These are phyloP conservation scores for Friedmanniomyces simplex DNA, from an alignment of 495 filamentous ascomycete genomes.

Conservation along the genomic window DNA sequence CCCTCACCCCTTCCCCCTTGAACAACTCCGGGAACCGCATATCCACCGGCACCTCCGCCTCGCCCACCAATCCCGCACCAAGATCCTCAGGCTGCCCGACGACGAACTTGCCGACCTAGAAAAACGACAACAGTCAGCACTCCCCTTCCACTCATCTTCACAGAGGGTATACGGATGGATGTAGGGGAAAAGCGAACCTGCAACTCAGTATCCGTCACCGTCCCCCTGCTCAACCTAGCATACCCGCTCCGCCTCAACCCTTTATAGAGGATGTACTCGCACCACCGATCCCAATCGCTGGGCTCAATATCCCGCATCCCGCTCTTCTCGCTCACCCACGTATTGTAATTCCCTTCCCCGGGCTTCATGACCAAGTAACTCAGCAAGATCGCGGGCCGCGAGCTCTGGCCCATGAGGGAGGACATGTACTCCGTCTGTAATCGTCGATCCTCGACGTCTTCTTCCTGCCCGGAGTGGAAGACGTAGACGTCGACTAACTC, in stretches of 20 bases:
- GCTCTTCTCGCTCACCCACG: slow-evolving; percentile 74
- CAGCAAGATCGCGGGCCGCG: slow-evolving; percentile 73
- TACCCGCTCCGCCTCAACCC: slow-evolving; percentile 78
- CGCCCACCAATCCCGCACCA: slow-evolving; percentile 49
- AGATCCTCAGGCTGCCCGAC: slow-evolving; percentile 56
- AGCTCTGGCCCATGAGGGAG: slow-evolving; percentile 72
- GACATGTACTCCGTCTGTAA: slow-evolving; percentile 82
- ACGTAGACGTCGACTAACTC: slow-evolving; percentile 87
- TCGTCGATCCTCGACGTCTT: slow-evolving; percentile 86
- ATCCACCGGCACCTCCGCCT: slow-evolving; percentile 60
- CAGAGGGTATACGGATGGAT: no score
- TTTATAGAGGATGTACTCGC: slow-evolving; percentile 97
- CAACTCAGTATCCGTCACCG: slow-evolving; percentile 95
- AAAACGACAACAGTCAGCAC: slow-evolving; percentile 13
- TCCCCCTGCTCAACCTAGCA: slow-evolving; percentile 75
- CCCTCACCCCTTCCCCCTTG: slow-evolving; percentile 73
- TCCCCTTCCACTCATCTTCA: no score
- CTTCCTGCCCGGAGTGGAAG: slow-evolving; percentile 98
- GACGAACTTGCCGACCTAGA: slow-evolving; percentile 78
- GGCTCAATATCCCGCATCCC: slow-evolving; percentile 95
- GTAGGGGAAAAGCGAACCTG: slow-evolving; percentile 46
- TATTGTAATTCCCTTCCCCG: slow-evolving; percentile 91
- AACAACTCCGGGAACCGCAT: slow-evolving; percentile 83
- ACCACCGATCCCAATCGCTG: slow-evolving; percentile 95
- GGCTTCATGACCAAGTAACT: slow-evolving; percentile 91